Conservation (phyloP, 805 yeast genomes). For the Starmera quercuum region DNA sequence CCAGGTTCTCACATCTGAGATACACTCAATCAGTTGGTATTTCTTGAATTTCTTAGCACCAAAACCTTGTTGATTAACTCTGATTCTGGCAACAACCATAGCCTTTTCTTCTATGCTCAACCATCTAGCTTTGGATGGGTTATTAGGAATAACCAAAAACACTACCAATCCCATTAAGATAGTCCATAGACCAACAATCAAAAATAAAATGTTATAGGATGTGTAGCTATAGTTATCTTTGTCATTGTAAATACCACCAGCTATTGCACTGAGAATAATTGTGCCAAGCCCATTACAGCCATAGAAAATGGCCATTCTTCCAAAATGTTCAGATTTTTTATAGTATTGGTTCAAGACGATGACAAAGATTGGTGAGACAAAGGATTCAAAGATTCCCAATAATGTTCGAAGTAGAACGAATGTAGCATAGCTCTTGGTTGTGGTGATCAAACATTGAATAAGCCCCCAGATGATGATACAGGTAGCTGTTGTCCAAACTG, state of each 20-base stretch:
- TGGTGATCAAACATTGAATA: conserved; percentile 27
- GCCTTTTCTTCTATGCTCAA: conserved; percentile 31
- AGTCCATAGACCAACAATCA: conserved; percentile 48
- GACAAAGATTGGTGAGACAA: conserved; percentile 20
- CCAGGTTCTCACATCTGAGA: conserved; percentile 35
- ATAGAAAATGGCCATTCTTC: conserved; percentile 23
- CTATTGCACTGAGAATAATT: conserved; percentile 36
- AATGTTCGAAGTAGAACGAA: conserved; percentile 38
- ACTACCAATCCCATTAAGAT: conserved; percentile 34
- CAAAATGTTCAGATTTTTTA: conserved; percentile 21
- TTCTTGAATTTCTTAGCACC: conserved; percentile 31
- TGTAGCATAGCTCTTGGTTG: conserved; percentile 36
- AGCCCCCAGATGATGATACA: conserved; percentile 41
- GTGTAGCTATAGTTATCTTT: conserved; percentile 24
- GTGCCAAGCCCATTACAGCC: conserved; percentile 27
- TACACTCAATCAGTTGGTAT: conserved; percentile 30
- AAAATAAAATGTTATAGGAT: conserved; percentile 48
- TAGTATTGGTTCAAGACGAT: conserved; percentile 14
- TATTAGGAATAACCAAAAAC: conserved; percentile 37
- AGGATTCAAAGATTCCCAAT: conserved; percentile 44
- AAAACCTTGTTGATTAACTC: conserved; percentile 36
- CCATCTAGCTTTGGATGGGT: conserved; percentile 33
- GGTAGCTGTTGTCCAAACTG: conserved; percentile 32
- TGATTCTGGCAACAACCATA: conserved; percentile 35
- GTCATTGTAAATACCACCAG: conserved; percentile 32